Evolutionary conservation across 2,329 filamentous ascomycete species (phyloP), one percentile per base, ranked within the genome.

Genomic region (Hypoxylon sp.): DNA sequence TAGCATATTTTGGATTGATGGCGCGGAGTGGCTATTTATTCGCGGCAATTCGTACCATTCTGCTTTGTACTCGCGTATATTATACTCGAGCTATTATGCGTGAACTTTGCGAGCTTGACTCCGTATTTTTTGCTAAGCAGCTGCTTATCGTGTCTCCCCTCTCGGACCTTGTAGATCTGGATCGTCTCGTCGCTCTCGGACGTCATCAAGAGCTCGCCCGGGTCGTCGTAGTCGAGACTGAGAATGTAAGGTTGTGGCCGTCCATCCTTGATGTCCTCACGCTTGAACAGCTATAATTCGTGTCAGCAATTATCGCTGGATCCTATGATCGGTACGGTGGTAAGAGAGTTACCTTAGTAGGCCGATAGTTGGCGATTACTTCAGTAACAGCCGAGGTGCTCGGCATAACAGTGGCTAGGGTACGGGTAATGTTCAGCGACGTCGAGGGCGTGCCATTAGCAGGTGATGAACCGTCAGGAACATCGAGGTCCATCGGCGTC

Each of bases 51-150:
- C 82, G 67, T 83, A 93, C 91, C 88, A 76, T 99, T 97, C 74
- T 97, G 90, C 78, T 97, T 98, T 11, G 96, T 99, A 78, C 93
- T 97, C 56, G 96, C 94, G 76, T 98, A 98, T 65, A 99, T 90
- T 76, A 99, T 93, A 78, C 93, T 94, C 21, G 93, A 93, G 71
- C 90, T 90, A 67, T 95, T 92, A 78, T 98, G 96, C 0, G 95
- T 97, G 80, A 98, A 99, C 74, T 93, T 92, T 38, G 96, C 96
- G 61, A 98, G 87, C 78, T 97, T 96, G 17, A 93, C 94, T 65
- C 96, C 96, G 75, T 99, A 99, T 79, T 99, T 99, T 78, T 98
- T 97, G 81, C 93, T 97, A 56, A 97, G 90, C 50, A 98, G 86
- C 65, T 91, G 91, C 82, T 98, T 98, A 50, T 93, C 92, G 73